Percentiles rank a stretch among this genome's conserved stretches.
phyloP scores from a whole-genome alignment of 257 asterid species.

The Lithospermum erythrorhizon region DNA sequence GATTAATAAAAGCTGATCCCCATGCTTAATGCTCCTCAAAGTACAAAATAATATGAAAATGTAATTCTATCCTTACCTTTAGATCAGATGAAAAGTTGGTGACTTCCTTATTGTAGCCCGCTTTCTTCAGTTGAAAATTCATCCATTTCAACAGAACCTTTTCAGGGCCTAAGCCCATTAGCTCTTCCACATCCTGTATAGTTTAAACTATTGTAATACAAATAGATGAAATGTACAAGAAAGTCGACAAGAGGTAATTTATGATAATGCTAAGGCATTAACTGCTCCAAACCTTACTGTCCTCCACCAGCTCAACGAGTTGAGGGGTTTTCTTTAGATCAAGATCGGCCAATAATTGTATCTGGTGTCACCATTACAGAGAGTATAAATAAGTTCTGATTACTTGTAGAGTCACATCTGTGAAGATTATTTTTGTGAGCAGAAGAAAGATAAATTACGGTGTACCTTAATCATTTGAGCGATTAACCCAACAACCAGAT shows the following conservation, averaged over 20 bases:
- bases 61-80: slow-evolving; percentile 36
- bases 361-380: slow-evolving; percentile 32
- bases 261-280: slow-evolving; percentile 7
- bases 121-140: slow-evolving; percentile 88
- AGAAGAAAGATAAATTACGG: neutral
- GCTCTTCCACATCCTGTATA: slow-evolving; percentile 83
- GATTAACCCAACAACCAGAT: slow-evolving; percentile 81
- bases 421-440: neutral
- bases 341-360: slow-evolving; percentile 87
- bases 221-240: slow-evolving; percentile 1
- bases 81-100: slow-evolving; percentile 86
- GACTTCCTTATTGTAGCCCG: slow-evolving; percentile 60
- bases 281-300: slow-evolving; percentile 46
- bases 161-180: slow-evolving; percentile 63
- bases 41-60: neutral
- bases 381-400: slow-evolving; percentile 3
- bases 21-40: neutral
- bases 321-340: slow-evolving; percentile 88
- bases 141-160: slow-evolving; percentile 85
- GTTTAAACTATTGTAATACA: neutral
- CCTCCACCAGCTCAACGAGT: slow-evolving; percentile 88
- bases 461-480: slow-evolving; percentile 88
- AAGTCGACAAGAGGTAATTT: neutral
- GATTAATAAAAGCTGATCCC: neutral
- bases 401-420: neutral